These are phyloP conservation scores for Naegleria lovaniensis DNA, from an alignment of 208 protist genomes.

Conservation along the genomic window DNA sequence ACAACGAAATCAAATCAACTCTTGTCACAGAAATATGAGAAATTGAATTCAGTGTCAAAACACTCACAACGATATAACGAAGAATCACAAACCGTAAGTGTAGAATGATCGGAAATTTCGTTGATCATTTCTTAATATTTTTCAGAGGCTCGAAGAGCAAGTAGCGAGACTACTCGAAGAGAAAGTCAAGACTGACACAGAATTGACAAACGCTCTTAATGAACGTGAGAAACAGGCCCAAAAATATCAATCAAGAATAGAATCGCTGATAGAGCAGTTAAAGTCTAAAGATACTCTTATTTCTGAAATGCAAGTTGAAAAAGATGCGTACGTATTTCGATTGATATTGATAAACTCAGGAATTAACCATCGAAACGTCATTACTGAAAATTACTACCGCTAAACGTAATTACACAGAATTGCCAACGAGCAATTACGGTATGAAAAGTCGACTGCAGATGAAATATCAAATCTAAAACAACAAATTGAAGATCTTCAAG, in stretches of 20 bases:
- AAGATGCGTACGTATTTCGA: not conserved
- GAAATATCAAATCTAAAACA: not conserved
- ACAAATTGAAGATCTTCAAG: not conserved
- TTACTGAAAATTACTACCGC: no score
- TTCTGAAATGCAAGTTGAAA: not conserved
- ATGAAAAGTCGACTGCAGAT: not conserved
- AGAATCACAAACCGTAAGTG: not conserved
- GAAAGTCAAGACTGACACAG: conserved; percentile 1
- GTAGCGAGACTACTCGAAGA: not conserved
- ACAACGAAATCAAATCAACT: not conserved
- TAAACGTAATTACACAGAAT: no score
- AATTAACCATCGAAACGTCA: no score
- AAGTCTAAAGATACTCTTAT: not conserved
- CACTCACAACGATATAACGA: not conserved
- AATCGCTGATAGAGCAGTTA: conserved; percentile 4
- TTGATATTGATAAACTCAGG: not conserved
- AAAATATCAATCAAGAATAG: not conserved
- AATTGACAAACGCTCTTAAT: not conserved
- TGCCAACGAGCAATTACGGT: not conserved
- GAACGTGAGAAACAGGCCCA: not conserved
- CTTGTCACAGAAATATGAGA: not conserved
- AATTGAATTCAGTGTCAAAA: not conserved
- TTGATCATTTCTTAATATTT: not conserved
- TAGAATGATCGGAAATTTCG: no score
- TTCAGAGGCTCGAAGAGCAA: not conserved